These are phyloP conservation scores for Moringa oleifera DNA, from an alignment of 345 rosid species.

Conservation along the genomic window DNA sequence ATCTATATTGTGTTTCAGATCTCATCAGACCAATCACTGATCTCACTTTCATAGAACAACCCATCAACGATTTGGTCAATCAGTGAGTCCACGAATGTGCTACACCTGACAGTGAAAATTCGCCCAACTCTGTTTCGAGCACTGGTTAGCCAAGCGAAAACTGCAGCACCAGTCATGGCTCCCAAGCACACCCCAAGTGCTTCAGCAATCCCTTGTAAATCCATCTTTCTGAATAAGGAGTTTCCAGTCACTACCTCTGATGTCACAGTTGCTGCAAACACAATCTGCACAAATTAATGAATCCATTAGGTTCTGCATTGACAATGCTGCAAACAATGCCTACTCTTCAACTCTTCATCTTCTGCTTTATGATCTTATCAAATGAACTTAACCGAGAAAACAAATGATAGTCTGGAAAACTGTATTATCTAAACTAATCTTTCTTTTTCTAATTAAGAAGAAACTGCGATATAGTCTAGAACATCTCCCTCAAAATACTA, in stretches of 20 bases:
- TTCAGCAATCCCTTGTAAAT: constrained; percentile 61
- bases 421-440: too few species aligned
- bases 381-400: too few species aligned
- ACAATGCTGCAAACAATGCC: too few species aligned
- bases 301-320: too few species aligned
- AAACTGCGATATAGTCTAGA: too few species aligned
- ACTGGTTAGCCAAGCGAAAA: constrained; percentile 76
- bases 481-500: too few species aligned
- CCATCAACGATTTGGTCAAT: constrained; percentile 87
- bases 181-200: constrained; percentile 62
- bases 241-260: constrained; percentile 75
- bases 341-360: too few species aligned
- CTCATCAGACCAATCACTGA: constrained; percentile 68
- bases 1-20: constrained; percentile 20
- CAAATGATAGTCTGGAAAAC: too few species aligned
- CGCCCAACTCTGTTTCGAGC: constrained; percentile 66
- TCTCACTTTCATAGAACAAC: constrained; percentile 67
- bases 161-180: constrained; percentile 62
- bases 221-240: constrained; percentile 75
- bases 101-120: constrained; percentile 66
- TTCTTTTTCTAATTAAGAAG: too few species aligned
- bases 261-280: constrained; percentile 69
- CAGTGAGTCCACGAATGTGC: constrained; percentile 74
- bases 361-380: too few species aligned
- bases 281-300: constrained; percentile 36